Base-by-base conservation (phyloP, 768 basidiomycete genomes). In the Xerocomellus amylosporus region DNA sequence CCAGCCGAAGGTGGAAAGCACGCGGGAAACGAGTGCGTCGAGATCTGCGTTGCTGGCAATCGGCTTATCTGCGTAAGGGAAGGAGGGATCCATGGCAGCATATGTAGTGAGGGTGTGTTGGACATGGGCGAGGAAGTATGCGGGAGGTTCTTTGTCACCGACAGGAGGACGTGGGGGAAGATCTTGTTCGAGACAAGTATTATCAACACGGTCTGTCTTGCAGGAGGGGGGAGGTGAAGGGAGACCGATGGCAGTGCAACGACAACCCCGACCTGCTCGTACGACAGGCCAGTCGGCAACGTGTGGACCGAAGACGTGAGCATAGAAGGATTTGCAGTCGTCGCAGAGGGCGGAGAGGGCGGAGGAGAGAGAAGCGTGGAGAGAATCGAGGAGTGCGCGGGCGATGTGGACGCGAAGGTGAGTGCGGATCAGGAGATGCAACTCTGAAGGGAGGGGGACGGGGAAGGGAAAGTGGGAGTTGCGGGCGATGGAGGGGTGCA, bases 271-370 rank as follows among this genome's bases (percentile, higher is more conserved):
- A 8, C 66, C 69, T 38, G 62, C 66, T 44, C 71, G 74, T 50
- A 80, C 77, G 51, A 79, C 76, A 41, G 78, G 77, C 82, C 82
- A 84, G 43, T 77, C 73, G 64, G 78, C 81, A 9, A 82, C 70
- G 55, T 79, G 75, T 30, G 71, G 70, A 1, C 82, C 82, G 56
- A 77, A 83, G 24, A 84, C 79, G 53, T 81, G 79, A 20, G 78
- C 65, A 61, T 82, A 76, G 63, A 79, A 83, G 19, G 75, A 71
- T 58, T 74, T 69, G 65, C 80, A 82, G 53, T 82, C 76, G 33
- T 74, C 61, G 61, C 80, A 82, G 57, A 83, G 74, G 42, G 59
- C 53, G 3, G 55, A 34, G 43, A 72, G 64, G 8, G 66, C 19
- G 44, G 54, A 53, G 1, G 53, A 58, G 42, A 84, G 73, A 40